Percentiles rank a stretch among this genome's conserved stretches.
phyloP scores from a whole-genome alignment of 257 asterid genomes.

The Gynochthodes officinalis region DNA sequence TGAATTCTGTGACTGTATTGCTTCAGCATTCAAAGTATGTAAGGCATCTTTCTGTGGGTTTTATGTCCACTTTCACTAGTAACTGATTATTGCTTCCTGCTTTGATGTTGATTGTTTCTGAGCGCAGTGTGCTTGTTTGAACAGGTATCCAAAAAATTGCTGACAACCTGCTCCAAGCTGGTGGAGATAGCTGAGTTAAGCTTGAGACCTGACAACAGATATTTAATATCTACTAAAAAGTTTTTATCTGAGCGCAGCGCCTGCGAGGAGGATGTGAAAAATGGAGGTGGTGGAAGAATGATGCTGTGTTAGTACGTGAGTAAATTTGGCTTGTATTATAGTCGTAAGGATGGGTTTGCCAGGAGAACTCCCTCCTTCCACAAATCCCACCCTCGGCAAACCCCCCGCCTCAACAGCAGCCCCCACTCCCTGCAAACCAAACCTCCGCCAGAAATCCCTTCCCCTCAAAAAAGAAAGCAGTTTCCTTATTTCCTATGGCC shows the following conservation, averaged over 20 bases:
- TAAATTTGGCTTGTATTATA: not conserved
- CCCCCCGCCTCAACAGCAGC: no score
- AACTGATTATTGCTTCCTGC: not conserved
- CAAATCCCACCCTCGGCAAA: no score
- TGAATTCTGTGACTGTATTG: conserved; percentile 73
- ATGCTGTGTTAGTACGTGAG: not conserved
- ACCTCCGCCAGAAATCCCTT: no score
- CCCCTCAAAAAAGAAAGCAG: no score
- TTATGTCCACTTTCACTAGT: not conserved
- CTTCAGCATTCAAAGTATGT: conserved; percentile 65
- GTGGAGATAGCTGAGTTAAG: conserved; percentile 62
- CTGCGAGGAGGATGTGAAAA: not conserved
- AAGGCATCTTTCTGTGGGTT: not conserved
- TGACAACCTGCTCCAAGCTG: conserved; percentile 49
- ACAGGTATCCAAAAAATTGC: conserved; percentile 42
- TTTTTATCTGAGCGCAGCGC: conserved; percentile 26
- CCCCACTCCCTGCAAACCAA: no score
- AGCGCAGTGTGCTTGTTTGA: conserved; percentile 10
- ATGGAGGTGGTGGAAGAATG: not conserved
- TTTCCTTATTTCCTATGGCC: no score
- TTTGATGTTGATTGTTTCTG: conserved; percentile 5
- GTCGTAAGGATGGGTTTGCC: no score
- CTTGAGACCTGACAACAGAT: conserved; percentile 43
- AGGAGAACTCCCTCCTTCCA: no score
- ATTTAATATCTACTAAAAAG: conserved; percentile 50